phyloP scores from a whole-genome alignment of 2,329 filamentous ascomycete species.

The Periconia sp. region DNA sequence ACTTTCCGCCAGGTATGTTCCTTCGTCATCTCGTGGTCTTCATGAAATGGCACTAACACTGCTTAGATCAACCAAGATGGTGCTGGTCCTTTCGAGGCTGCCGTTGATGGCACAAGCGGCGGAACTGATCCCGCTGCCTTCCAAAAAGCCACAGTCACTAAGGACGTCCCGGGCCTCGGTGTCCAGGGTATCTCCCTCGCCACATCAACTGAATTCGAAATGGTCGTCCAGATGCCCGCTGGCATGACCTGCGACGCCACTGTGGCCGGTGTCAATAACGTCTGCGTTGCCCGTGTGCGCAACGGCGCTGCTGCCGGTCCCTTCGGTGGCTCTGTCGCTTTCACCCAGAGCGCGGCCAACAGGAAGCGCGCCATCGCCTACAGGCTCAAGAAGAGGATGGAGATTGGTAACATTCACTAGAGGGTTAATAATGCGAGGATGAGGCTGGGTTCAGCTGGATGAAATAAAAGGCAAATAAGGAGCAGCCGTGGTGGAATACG shows the following conservation, averaged over 20 bases:
- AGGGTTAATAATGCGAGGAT: neutral
- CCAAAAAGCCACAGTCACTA: slow-evolving; percentile 59
- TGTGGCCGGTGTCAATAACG: slow-evolving; percentile 60
- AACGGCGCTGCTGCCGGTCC: slow-evolving; percentile 65
- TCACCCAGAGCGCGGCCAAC: slow-evolving; percentile 60
- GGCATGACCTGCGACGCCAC: slow-evolving; percentile 68
- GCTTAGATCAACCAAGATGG: slow-evolving; percentile 66
- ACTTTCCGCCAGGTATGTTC: slow-evolving; percentile 58
- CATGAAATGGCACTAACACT: slow-evolving; percentile 8
- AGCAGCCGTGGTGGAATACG: neutral
- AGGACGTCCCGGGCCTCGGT: slow-evolving; percentile 62
- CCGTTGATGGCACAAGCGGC: slow-evolving; percentile 65
- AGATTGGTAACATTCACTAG: slow-evolving; percentile 28
- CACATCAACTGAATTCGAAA: slow-evolving; percentile 62
- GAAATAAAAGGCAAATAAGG: neutral
- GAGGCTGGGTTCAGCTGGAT: neutral
- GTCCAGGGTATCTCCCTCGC: slow-evolving; percentile 62
- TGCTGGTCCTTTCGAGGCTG: slow-evolving; percentile 64
- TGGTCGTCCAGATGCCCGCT: slow-evolving; percentile 65
- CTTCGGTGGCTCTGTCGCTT: slow-evolving; percentile 68
- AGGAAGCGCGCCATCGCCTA: slow-evolving; percentile 65
- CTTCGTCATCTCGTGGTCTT: neutral
- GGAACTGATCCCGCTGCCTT: slow-evolving; percentile 64
- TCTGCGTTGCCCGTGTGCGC: slow-evolving; percentile 67
- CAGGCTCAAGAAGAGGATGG: slow-evolving; percentile 44